Evolutionary conservation across 2,329 filamentous ascomycete species (phyloP).

Genomic region (Bisporella sp.): DNA sequence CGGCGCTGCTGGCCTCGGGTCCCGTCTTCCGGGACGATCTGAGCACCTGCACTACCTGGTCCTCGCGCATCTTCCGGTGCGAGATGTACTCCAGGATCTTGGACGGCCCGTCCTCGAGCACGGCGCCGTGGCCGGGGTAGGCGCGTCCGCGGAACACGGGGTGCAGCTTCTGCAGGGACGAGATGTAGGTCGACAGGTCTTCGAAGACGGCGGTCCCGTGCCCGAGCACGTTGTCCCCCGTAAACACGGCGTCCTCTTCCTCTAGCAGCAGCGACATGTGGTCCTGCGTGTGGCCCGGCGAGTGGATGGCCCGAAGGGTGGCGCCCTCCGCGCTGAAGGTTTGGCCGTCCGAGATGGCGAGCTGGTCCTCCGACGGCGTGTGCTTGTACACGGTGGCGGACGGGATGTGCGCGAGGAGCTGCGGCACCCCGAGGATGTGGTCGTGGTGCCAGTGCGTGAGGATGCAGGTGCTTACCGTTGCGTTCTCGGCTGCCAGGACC

Average conservation of each 20-base stretch:
- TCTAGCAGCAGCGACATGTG: constrained; percentile 73
- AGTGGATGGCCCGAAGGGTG: constrained; percentile 59
- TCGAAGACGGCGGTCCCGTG: constrained; percentile 85
- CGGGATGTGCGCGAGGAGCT: constrained; percentile 61
- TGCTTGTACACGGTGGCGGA: constrained; percentile 60
- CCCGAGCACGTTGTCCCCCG: constrained; percentile 81
- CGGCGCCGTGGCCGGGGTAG: constrained; percentile 83
- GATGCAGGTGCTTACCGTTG: constrained; percentile 60
- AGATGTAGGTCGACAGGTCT: constrained; percentile 62
- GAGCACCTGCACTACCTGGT: constrained; percentile 65
- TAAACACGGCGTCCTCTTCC: constrained; percentile 79
- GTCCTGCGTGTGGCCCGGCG: constrained; percentile 72
- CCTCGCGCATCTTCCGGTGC: constrained; percentile 74
- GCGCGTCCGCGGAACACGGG: constrained; percentile 57
- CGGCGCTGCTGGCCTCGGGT: constrained; percentile 11
- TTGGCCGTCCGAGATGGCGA: constrained; percentile 48
- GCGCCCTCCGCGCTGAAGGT: constrained; percentile 50
- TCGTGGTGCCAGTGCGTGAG: constrained; percentile 93
- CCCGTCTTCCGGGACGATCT: constrained; percentile 31
- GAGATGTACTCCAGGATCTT: constrained; percentile 78
- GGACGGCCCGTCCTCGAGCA: constrained; percentile 63
- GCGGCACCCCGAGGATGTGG: constrained; percentile 68
- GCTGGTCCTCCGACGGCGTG: constrained; percentile 45
- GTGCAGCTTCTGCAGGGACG: constrained; percentile 63
- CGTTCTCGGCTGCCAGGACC: constrained; percentile 60